Percentiles rank a stretch among this genome's conserved stretches.
These are phyloP conservation scores for Pestalotiopsis sp. DNA, from an alignment of 2,329 filamentous ascomycete genomes.

Conservation along the genomic window DNA sequence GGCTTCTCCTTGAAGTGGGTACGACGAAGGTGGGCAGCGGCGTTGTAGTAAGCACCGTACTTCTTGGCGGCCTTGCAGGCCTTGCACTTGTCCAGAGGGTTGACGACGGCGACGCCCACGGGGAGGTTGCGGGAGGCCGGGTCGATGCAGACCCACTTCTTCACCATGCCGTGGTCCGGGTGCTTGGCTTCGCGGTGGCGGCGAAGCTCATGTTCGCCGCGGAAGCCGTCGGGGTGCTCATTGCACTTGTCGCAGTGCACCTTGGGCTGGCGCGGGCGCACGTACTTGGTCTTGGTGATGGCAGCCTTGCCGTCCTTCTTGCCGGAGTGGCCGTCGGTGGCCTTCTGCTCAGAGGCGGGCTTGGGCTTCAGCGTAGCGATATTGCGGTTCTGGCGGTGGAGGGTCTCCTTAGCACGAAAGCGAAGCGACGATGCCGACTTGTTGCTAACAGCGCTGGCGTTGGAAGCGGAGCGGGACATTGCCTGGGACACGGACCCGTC, in stretches of 20 bases:
- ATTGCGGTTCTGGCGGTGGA: conserved; percentile 47
- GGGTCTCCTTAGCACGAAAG: conserved; percentile 50
- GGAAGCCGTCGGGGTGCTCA: conserved; percentile 77
- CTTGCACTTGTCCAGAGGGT: conserved; percentile 80
- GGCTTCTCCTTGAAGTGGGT: conserved; percentile 79
- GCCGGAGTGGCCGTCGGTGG: conserved; percentile 23
- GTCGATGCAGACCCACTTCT: conserved; percentile 62
- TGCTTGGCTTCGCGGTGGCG: conserved; percentile 72
- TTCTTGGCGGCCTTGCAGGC: conserved; percentile 76
- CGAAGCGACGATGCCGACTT: conserved; percentile 50
- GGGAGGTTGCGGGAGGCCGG: conserved; percentile 44
- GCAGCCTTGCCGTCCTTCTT: conserved; percentile 47
- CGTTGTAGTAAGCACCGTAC: conserved; percentile 94
- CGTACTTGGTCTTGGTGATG: conserved; percentile 47
- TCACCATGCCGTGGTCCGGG: conserved; percentile 43
- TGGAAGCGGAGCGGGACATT: conserved; percentile 55
- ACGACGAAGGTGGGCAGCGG: conserved; percentile 84
- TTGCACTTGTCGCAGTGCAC: conserved; percentile 72
- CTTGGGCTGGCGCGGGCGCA: conserved; percentile 71
- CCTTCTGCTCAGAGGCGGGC: conserved; percentile 35
- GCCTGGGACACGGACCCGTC: conserved; percentile 34
- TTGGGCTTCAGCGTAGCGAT: conserved; percentile 48
- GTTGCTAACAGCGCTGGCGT: conserved; percentile 42
- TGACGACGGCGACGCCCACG: conserved; percentile 54
- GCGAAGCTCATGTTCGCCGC: conserved; percentile 81